Evolutionary conservation across 208 protist species (phyloP), one percentile per base, ranked within the genome.

Genomic region (Crithidia brevicula): DNA sequence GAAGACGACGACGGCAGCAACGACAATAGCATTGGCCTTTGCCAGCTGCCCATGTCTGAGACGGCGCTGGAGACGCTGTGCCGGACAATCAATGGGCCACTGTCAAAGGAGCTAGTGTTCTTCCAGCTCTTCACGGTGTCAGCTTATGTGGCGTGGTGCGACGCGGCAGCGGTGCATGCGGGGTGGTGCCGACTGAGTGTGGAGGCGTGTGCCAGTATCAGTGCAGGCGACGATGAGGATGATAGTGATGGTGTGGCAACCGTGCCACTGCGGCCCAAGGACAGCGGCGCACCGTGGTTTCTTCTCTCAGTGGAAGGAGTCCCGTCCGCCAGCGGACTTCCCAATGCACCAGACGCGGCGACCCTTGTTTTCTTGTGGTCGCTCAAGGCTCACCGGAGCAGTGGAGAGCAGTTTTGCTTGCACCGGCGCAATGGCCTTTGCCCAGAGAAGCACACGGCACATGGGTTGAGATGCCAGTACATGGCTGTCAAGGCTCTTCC

Each of bases 101-200:
- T 42, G 46, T 33, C 62, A 1, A 23, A n/a, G 40, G 70, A 76
- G 62, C n/a, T 70, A 15, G 28, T 38, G 13, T 51, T 49, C 13
- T 76, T 68, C 52, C 51, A 53, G 62, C 45, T 76, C 11, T 66
- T 36, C 3, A 23, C 70, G 13, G 28, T 57, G 18, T 10, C 40
- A 10, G 27, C 52, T 0, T 76, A 54, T 30, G 62, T 50, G 38
- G 45, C 30, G 28, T 76, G 70, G 70, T 76, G 70, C 30, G 62
- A 76, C 43, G 53, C 70, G 3, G 54, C 70, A 2, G 53, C 34
- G 4, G 23, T 76, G 62, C 43, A 70, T 15, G 23, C 18, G 4
- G 54, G 62, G 6, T 76, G 70, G 70, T 59, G 54, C 30, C 31
- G 9, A 4, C 1, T 65, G 20, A 54, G 13, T 20, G 46, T 16